phyloP scores from a whole-genome alignment of 495 filamentous ascomycete genomes.

The Polyplosphaeria fusca region DNA sequence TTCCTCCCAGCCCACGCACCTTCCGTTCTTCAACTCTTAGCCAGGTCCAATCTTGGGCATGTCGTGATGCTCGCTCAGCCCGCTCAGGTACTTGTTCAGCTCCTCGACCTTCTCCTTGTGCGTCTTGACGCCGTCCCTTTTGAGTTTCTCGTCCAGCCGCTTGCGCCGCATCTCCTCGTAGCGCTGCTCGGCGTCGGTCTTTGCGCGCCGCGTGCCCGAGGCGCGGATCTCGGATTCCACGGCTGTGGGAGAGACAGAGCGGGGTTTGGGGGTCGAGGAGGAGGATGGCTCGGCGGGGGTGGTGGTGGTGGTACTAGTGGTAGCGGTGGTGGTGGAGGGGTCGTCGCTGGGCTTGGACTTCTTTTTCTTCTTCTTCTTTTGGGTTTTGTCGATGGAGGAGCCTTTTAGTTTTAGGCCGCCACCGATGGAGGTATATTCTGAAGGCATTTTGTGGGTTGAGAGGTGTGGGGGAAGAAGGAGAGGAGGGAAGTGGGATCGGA shows the following conservation, averaged over 20 bases:
- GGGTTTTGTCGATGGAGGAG: conserved; percentile 57
- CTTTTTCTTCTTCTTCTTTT: conserved; percentile 65
- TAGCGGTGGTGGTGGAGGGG: conserved; percentile 1
- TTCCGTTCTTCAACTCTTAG: conserved; percentile 32
- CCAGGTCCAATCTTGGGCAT: conserved; percentile 52
- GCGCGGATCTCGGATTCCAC: conserved; percentile 10
- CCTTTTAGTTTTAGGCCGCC: conserved; percentile 80
- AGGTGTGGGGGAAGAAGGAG: no score
- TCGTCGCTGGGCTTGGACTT: conserved; percentile 30
- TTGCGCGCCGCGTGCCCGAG: conserved; percentile 43
- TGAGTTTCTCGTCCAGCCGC: conserved; percentile 71
- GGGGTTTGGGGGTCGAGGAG: background rate
- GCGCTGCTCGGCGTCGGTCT: conserved; percentile 82
- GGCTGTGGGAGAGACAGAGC: background rate
- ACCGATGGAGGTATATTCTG: conserved; percentile 66
- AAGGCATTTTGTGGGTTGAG: conserved; percentile 55
- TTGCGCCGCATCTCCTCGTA: conserved; percentile 77
- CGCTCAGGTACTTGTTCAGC: conserved; percentile 86
- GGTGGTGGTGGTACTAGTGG: background rate
- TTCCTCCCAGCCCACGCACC: no score
- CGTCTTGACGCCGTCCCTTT: conserved; percentile 83
- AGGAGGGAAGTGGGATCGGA: no score
- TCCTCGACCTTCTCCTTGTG: conserved; percentile 97
- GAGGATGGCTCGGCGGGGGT: background rate
- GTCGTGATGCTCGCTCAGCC: conserved; percentile 94